These are phyloP conservation scores for Henckelia pumila DNA, from an alignment of 257 asterid species.

Conservation along the genomic window DNA sequence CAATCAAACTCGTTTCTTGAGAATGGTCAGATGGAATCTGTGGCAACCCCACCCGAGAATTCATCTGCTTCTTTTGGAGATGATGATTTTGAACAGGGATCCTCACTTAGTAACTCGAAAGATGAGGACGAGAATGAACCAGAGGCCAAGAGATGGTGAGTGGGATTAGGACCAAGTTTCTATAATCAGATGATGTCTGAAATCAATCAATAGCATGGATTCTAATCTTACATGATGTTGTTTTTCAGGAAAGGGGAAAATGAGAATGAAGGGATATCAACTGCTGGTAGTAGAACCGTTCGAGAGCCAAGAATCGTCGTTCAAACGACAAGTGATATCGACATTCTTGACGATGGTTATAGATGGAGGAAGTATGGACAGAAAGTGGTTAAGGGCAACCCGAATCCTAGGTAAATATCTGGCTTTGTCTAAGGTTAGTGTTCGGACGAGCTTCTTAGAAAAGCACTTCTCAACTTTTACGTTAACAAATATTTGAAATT, in stretches of 20 bases:
- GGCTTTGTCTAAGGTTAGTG: background rate
- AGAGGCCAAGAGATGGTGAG: constrained; percentile 53
- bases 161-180: background rate
- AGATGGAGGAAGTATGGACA: constrained; percentile 66
- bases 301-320: constrained; percentile 56
- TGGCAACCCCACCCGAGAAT: constrained; percentile 33
- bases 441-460: too few relatives aligned
- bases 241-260: constrained; percentile 46
- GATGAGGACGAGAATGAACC: constrained; percentile 52
- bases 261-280: constrained; percentile 46
- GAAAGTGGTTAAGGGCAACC: constrained; percentile 57
- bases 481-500: too few relatives aligned
- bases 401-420: constrained; percentile 48
- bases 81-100: constrained; percentile 44
- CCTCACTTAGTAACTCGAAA: constrained; percentile 40
- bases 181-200: background rate
- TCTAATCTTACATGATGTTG: background rate
- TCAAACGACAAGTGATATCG: constrained; percentile 56
- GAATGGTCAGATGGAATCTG: constrained; percentile 29
- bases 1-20: constrained; percentile 30
- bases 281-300: constrained; percentile 46
- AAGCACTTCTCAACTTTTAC: too few relatives aligned
- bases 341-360: constrained; percentile 58
- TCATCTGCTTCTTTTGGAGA: constrained; percentile 56
- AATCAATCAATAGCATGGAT: background rate